Conservation (phyloP, 2,329 filamentous ascomycete species). For the Cladobotryum protrusum region DNA sequence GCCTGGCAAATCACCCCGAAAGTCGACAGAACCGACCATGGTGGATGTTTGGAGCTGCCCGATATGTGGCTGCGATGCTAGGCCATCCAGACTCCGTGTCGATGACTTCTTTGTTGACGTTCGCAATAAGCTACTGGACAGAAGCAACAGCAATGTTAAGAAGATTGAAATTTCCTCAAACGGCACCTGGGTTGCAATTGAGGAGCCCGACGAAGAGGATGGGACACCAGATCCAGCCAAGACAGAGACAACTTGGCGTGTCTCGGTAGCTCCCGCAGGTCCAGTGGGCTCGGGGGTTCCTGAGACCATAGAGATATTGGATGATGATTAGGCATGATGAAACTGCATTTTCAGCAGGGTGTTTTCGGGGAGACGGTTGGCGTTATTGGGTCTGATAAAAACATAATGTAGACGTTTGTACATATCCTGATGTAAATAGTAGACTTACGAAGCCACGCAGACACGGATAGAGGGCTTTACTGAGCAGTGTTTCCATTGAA, state of each 20-base stretch:
- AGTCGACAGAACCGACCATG: constrained; percentile 41
- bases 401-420: no score
- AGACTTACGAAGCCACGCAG: no score
- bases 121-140: constrained; percentile 40
- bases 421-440: no score
- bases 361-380: no score
- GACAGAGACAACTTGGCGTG: constrained; percentile 9
- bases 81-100: constrained; percentile 63
- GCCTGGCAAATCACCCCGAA: constrained; percentile 34
- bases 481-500: no score
- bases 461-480: no score
- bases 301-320: constrained; percentile 11
- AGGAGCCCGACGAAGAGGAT: constrained; percentile 25
- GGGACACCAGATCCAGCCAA: constrained; percentile 15
- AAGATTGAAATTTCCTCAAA: constrained; percentile 24
- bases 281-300: neutral
- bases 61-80: constrained; percentile 69
- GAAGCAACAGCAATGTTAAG: constrained; percentile 20
- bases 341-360: neutral
- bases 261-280: neutral
- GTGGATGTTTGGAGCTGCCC: constrained; percentile 82
- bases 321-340: neutral
- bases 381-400: no score
- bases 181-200: constrained; percentile 28
- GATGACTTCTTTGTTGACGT: constrained; percentile 70